phyloP scores from a whole-genome alignment of 164 flowering plant genomes.

The Pachysandra terminalis region DNA sequence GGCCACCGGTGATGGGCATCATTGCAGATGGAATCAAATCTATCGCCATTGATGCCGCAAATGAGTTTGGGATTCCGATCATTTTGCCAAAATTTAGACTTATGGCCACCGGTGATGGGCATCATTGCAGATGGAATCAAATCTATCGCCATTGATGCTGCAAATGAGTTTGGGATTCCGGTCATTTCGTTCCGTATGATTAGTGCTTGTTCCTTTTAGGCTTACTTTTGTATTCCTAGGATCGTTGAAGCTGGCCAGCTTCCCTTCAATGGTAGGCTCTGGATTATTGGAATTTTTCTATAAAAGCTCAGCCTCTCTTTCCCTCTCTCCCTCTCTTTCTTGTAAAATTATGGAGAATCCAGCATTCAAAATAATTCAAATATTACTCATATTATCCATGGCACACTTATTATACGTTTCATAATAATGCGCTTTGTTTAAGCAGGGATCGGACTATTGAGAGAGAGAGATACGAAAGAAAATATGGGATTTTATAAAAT shows the following conservation, averaged over 20 bases:
- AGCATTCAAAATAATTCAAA: no score
- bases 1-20: conserved; percentile 16
- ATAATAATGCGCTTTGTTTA: no score
- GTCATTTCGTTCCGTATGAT: conserved; percentile 21
- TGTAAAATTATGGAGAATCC: no score
- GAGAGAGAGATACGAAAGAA: no score
- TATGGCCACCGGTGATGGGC: conserved; percentile 18
- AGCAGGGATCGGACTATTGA: no score
- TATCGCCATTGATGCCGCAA: conserved; percentile 10
- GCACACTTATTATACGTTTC: no score
- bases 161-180: conserved; percentile 28
- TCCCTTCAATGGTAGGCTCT: conserved; percentile 31
- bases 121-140: conserved; percentile 32
- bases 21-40: conserved; percentile 17
- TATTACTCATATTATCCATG: no score
- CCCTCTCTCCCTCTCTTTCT: no score
- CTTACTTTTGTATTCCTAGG: conserved; percentile 23
- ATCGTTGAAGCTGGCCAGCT: conserved; percentile 33
- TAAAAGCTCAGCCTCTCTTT: no score
- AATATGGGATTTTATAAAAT: no score
- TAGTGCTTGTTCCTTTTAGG: conserved; percentile 31
- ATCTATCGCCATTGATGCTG: conserved; percentile 24
- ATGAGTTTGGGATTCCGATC: conserved; percentile 11
- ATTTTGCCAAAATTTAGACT: not conserved
- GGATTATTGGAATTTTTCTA: no score